Conservation (phyloP, 345 rosid species). For the Turnera subulata region DNA sequence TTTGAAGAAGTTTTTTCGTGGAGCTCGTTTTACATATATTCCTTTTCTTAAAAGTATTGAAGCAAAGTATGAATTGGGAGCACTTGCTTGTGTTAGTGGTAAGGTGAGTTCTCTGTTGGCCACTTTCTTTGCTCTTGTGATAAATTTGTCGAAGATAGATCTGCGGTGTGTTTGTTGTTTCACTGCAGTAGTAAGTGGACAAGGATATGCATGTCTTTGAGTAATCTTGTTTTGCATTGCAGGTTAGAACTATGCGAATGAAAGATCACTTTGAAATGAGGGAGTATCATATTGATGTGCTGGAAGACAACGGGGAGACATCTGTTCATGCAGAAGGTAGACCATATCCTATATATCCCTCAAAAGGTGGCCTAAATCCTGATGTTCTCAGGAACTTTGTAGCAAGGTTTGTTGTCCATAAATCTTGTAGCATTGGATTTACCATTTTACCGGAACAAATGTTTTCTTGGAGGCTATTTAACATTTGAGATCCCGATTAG, state of each 20-base stretch:
- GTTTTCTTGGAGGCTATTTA: no score
- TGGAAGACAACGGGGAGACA: slow-evolving; percentile 63
- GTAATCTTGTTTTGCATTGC: slow-evolving; percentile 17
- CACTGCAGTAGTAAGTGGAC: neutral
- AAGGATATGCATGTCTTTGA: slow-evolving; percentile 4
- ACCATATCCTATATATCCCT: slow-evolving; percentile 93
- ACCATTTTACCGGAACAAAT: no score
- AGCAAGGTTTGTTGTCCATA: slow-evolving; percentile 45
- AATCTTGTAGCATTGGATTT: no score
- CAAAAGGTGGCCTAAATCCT: slow-evolving; percentile 81
- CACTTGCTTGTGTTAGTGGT: slow-evolving; percentile 79
- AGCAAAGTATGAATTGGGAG: slow-evolving; percentile 61
- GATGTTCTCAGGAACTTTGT: slow-evolving; percentile 59
- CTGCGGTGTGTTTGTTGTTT: neutral
- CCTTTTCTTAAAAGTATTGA: slow-evolving; percentile 65
- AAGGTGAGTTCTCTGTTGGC: slow-evolving; percentile 45
- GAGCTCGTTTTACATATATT: slow-evolving; percentile 64
- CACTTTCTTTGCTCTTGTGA: slow-evolving; percentile 1
- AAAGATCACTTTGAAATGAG: slow-evolving; percentile 85
- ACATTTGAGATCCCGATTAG: no score
- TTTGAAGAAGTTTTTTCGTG: slow-evolving; percentile 82
- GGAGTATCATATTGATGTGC: slow-evolving; percentile 73
- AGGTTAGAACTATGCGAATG: slow-evolving; percentile 53
- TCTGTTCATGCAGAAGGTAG: slow-evolving; percentile 47
- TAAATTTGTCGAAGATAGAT: neutral